A percentile compares a stretch with the other conserved stretches of the same genome.
These are phyloP conservation scores for Haberlea rhodopensis DNA, from an alignment of 257 asterid genomes.

Conservation along the genomic window DNA sequence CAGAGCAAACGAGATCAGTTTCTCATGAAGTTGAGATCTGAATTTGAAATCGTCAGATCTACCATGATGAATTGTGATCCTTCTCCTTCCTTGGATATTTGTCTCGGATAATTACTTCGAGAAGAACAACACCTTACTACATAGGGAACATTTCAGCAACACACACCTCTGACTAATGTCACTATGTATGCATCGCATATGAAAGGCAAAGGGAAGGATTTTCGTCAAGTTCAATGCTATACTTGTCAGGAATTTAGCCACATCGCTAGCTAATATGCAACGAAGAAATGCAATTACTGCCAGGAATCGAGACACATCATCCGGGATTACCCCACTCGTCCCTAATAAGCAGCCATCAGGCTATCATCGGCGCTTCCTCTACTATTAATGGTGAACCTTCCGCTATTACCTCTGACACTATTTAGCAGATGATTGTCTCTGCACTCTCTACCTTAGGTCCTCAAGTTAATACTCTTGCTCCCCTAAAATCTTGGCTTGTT, in stretches of 20 bases:
- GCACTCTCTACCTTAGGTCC: too few species aligned
- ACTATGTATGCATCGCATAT: background rate
- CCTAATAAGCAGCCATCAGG: background rate
- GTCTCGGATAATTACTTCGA: conserved; percentile 9
- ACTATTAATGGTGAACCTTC: too few species aligned
- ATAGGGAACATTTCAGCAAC: background rate
- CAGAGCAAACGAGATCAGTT: too few species aligned
- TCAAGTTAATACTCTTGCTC: too few species aligned
- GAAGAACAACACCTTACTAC: background rate
- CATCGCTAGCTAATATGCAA: background rate
- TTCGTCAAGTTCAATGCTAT: conserved; percentile 1
- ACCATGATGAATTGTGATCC: background rate
- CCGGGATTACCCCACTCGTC: background rate
- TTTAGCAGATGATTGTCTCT: too few species aligned
- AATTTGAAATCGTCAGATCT: too few species aligned
- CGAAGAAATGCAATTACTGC: conserved; percentile 16
- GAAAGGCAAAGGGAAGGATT: background rate
- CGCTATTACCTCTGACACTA: too few species aligned
- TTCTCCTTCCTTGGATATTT: background rate
- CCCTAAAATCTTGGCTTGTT: too few species aligned
- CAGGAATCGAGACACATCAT: background rate
- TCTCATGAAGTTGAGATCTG: too few species aligned
- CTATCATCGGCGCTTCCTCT: too few species aligned
- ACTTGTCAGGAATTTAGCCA: too few species aligned
- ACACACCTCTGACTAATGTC: background rate